Conservation (phyloP, 139 green algal genomes). For the Coccomyxa sp. region DNA sequence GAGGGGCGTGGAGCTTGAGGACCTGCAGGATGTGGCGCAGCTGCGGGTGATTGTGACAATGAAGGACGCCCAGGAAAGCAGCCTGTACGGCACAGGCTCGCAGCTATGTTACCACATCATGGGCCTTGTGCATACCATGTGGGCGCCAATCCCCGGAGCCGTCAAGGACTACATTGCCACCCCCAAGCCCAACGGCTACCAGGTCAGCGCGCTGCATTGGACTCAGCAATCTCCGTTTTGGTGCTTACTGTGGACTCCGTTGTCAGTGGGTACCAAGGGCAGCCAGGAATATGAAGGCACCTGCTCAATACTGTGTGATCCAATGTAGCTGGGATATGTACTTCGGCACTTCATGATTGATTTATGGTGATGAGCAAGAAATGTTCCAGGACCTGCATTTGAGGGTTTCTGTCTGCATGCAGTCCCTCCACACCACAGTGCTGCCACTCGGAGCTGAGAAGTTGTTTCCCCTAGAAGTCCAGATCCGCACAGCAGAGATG, state of each 20-base stretch:
- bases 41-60: conserved; percentile 47
- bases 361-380: too few relatives aligned
- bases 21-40: conserved; percentile 67
- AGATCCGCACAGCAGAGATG: conserved; percentile 73
- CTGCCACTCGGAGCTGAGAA: conserved; percentile 16
- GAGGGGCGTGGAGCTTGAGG: not conserved
- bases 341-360: too few relatives aligned
- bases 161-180: conserved; percentile 90
- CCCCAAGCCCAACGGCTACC: conserved; percentile 81
- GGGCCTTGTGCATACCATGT: conserved; percentile 70
- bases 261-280: too few relatives aligned
- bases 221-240: too few relatives aligned
- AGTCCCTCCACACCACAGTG: conserved; percentile 69
- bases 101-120: conserved; percentile 48
- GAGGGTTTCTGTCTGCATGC: not conserved
- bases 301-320: too few relatives aligned
- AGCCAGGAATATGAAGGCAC: too few relatives aligned
- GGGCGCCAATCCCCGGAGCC: conserved; percentile 68
- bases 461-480: conserved; percentile 65
- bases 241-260: too few relatives aligned
- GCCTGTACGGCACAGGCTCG: conserved; percentile 12
- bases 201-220: conserved; percentile 8
- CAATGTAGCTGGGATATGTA: too few relatives aligned
- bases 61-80: conserved; percentile 7
- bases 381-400: too few relatives aligned